Percentiles rank a stretch among this genome's conserved stretches.
phyloP scores from a whole-genome alignment of 148 eudicot genomes.

The Vaccinium vitisidaea region DNA sequence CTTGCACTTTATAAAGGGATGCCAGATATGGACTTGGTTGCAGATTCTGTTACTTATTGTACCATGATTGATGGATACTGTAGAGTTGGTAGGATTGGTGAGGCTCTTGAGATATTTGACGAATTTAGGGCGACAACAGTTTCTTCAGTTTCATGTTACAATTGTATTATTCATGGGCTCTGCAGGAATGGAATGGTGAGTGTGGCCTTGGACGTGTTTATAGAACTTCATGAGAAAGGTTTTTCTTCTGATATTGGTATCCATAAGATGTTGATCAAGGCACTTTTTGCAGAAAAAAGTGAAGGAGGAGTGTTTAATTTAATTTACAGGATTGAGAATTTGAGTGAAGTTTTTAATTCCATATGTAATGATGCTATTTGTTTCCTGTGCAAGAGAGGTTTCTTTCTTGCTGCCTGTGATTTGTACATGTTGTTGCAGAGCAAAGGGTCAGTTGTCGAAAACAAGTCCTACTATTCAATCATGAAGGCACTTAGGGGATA shows the following conservation, averaged over 20 bases:
- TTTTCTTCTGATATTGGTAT: constrained; percentile 28
- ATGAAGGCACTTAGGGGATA: constrained; percentile 42
- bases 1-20: constrained; percentile 33
- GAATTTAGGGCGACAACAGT: constrained; percentile 32
- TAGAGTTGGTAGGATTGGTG: constrained; percentile 40
- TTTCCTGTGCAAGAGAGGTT: constrained; percentile 38
- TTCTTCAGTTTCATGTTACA: constrained; percentile 41
- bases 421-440: constrained; percentile 29
- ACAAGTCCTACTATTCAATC: constrained; percentile 36
- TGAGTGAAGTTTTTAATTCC: constrained; percentile 22
- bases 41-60: constrained; percentile 41
- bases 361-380: constrained; percentile 36
- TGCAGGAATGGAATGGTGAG: constrained; percentile 40
- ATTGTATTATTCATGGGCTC: constrained; percentile 40
- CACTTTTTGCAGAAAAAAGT: constrained; percentile 24
- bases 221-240: constrained; percentile 38
- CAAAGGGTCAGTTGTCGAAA: constrained; percentile 31
- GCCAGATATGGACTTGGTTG: constrained; percentile 35
- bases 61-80: constrained; percentile 55
- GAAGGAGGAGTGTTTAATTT: constrained; percentile 32
- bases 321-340: constrained; percentile 24
- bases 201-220: constrained; percentile 43
- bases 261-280: constrained; percentile 28
- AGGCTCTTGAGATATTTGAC: constrained; percentile 54
- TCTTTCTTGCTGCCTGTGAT: constrained; percentile 25